Evolutionary conservation across 345 rosid genomes (phyloP), one percentile per base, ranked within the genome.

Genomic region (Heritiera fomes): DNA sequence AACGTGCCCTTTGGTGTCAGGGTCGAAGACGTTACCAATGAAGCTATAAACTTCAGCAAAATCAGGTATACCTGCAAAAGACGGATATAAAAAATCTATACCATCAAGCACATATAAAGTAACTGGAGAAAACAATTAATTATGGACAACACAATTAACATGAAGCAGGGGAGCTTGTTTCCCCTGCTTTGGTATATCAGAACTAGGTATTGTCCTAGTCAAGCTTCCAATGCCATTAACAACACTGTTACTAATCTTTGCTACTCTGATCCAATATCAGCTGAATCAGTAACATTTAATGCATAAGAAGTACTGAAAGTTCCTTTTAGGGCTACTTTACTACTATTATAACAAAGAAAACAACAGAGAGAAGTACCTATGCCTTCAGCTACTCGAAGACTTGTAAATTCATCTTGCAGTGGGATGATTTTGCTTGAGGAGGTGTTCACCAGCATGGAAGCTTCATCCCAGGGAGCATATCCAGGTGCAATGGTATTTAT

Each of bases 21-120:
- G 97, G 87, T 95, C 98, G 77, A 95, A 95, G 65, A 95, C 90
- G 73, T 93, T 92, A 66, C 98, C 99, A 58, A 95, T 93, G 89
- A 95, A 95, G 80, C 85, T 83, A 84, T 95, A 95, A 28, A 95
- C 98, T 86, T 95, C 93, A 81, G 95, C 84, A 85, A 95, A 95
- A 83, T 95, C 96, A 7, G 98, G 98, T 81, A 90, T 69, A 61
- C 92, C 99, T 95, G 82, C 75, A 82, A 83, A 84, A 49, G 23
- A 46, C 7, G 50, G 17, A 23, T 18, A 76, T 78, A 82, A 66
- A 73, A 28, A 60, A 47, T n/a, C 28, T 60, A 38, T 10, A 77
- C n/a, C 38, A 75, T 71, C 73, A 78, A 71, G 40, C 6, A 47
- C 45, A 15, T 60, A 52, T 32, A 41, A 64, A 68, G 47, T 38